Conservation (phyloP, 495 filamentous ascomycete genomes). For the Elasticomyces elasticus region DNA sequence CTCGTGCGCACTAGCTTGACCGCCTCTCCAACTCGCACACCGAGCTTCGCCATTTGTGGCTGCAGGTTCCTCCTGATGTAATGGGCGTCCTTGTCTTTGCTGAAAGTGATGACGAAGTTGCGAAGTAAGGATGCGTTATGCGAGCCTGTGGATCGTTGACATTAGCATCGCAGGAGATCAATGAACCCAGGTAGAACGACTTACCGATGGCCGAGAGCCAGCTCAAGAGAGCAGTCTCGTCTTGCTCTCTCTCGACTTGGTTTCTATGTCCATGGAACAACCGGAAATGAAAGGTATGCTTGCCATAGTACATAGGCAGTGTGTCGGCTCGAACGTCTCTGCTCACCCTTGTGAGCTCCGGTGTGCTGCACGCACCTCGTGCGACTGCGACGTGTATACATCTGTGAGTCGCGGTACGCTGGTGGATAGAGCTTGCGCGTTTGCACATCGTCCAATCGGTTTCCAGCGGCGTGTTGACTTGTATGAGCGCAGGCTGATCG, state of each 20-base stretch:
- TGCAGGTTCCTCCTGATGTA: background rate
- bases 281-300: background rate
- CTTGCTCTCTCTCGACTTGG: background rate
- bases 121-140: background rate
- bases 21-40: too few relatives aligned
- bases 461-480: too few relatives aligned
- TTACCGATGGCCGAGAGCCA: constrained; percentile 1
- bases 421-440: too few relatives aligned
- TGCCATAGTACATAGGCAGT: constrained; percentile 3
- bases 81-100: background rate
- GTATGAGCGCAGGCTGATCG: too few relatives aligned
- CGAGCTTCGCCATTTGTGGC: background rate
- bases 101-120: background rate
- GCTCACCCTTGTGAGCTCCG: background rate
- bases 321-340: background rate
- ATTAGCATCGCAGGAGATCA: too few relatives aligned
- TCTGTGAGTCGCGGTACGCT: background rate
- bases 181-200: too few relatives aligned
- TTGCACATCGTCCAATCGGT: too few relatives aligned
- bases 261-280: too few relatives aligned
- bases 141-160: too few relatives aligned
- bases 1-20: too few relatives aligned
- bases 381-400: background rate
- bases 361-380: background rate
- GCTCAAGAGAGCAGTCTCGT: background rate